Base-by-base conservation (phyloP, 768 basidiomycete genomes). In the Gelatoporia subvermispora region DNA sequence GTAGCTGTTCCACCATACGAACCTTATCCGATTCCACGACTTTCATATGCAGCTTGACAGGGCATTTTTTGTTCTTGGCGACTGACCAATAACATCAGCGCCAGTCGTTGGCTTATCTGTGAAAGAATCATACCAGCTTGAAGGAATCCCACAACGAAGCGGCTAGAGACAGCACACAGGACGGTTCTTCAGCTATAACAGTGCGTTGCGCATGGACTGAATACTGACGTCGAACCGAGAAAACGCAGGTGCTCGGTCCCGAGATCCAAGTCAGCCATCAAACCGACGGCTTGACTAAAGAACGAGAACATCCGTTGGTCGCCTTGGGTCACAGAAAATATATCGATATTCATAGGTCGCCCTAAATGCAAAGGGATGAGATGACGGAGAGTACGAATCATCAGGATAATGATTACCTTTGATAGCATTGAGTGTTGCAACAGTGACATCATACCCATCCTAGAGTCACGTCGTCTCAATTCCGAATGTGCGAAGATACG, bases 191-290 rank as follows among this genome's bases (percentile, higher is more conserved):
- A 42, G 45, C 15, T n/a, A n/a, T n/a, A n/a, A n/a, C n/a, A n/a
- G n/a, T n/a, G n/a, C n/a, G n/a, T n/a, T n/a, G n/a, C n/a, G n/a
- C n/a, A n/a, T n/a, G n/a, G n/a, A n/a, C 16, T 37, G 5, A 23
- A 15, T n/a, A 45, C 61, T 23, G 17, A 62, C 61, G 38, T 48
- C 48, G 52, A 85, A 9, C 92, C 92, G 83, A 94, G 84, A 84
- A 87, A 93, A 8, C 90, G 78, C 36, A 93, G 65, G 57, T 88
- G 70, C 51, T 93, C 91, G 1, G 92, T 94, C 47, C 85, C 85
- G 39, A 88, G 67, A 66, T 93, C 91, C 35, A 91, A 50, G 53
- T 93, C 89, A 2, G 92, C 89, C 81, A 92, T 86, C 25, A 94
- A 72, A 2, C 92, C 92, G 18, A 89, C 60, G 2, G 84, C 76